These are phyloP conservation scores for Mycena rosella DNA, from an alignment of 768 basidiomycete genomes.

Conservation along the genomic window DNA sequence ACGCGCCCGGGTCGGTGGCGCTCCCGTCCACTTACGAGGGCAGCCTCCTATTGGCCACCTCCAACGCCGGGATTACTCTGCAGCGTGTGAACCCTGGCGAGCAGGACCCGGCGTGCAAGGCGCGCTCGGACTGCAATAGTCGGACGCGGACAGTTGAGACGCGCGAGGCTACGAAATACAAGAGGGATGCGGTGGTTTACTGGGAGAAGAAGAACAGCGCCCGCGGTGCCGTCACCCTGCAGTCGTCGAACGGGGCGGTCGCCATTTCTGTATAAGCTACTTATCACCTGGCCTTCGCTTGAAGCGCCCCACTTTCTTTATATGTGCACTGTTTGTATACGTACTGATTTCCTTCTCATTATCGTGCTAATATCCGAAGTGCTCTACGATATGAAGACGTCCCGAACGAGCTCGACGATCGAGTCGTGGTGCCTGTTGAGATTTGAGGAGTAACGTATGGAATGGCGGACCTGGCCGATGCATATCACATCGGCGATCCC, in stretches of 20 bases:
- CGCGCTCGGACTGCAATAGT: background rate
- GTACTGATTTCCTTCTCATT: background rate
- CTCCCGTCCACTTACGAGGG: conserved; percentile 59
- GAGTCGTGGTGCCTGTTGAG: conserved; percentile 36
- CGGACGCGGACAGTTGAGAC: conserved; percentile 46
- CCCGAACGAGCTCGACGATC: conserved; percentile 28
- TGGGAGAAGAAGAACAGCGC: conserved; percentile 32
- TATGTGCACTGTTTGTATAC: background rate
- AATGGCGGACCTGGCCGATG: conserved; percentile 36
- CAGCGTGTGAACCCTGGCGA: conserved; percentile 42
- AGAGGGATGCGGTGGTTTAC: conserved; percentile 9
- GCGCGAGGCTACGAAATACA: background rate
- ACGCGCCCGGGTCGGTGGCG: conserved; percentile 40
- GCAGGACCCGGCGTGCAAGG: conserved; percentile 42
- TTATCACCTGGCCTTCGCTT: background rate
- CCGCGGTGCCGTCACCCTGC: conserved; percentile 21
- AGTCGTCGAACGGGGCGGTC: conserved; percentile 22
- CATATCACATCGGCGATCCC: conserved; percentile 33
- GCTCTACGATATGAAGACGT: conserved; percentile 25
- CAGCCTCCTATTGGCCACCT: conserved; percentile 46
- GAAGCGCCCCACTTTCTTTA: conserved; percentile 24
- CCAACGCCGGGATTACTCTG: conserved; percentile 41
- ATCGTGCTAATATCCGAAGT: background rate
- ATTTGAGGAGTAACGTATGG: conserved; percentile 35
- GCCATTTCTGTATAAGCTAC: conserved; percentile 11